These are phyloP conservation scores for Volvox reticuliferus DNA, from an alignment of 139 green algal species.

Conservation along the genomic window DNA sequence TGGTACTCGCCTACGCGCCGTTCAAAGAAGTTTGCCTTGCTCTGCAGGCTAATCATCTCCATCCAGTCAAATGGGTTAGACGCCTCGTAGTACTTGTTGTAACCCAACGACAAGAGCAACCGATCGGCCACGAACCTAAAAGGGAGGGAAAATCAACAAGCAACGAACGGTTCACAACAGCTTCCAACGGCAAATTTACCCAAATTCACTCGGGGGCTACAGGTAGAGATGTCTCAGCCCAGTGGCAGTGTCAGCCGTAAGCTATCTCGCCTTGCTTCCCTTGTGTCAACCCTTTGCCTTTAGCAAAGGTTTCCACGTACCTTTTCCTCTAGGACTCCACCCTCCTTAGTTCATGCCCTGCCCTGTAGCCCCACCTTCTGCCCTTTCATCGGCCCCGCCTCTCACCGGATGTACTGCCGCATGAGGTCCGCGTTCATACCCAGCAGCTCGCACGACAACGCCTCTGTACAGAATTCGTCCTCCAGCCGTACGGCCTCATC, in stretches of 20 bases:
- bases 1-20: constrained; percentile 96
- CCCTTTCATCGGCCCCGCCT: too few relatives aligned
- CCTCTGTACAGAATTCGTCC: constrained; percentile 86
- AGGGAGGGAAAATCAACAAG: neutral
- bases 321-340: too few relatives aligned
- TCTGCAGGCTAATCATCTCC: constrained; percentile 93
- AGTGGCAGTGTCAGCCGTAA: too few relatives aligned
- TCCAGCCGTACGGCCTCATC: constrained; percentile 95
- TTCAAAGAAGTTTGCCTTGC: constrained; percentile 98
- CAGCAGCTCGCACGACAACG: constrained; percentile 72
- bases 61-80: constrained; percentile 98
- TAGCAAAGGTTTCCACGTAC: too few relatives aligned
- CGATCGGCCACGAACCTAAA: constrained; percentile 89
- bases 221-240: too few relatives aligned
- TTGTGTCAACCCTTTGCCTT: too few relatives aligned
- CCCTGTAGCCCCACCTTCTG: too few relatives aligned
- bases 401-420: constrained; percentile 92
- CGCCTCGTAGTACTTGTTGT: constrained; percentile 85
- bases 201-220: too few relatives aligned
- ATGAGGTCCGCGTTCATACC: constrained; percentile 92
- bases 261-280: too few relatives aligned
- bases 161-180: neutral
- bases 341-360: too few relatives aligned
- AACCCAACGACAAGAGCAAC: constrained; percentile 91
- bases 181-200: neutral